These are phyloP conservation scores for Colletotrichum plurivorum DNA, from an alignment of 2,329 filamentous ascomycete species.

Conservation along the genomic window DNA sequence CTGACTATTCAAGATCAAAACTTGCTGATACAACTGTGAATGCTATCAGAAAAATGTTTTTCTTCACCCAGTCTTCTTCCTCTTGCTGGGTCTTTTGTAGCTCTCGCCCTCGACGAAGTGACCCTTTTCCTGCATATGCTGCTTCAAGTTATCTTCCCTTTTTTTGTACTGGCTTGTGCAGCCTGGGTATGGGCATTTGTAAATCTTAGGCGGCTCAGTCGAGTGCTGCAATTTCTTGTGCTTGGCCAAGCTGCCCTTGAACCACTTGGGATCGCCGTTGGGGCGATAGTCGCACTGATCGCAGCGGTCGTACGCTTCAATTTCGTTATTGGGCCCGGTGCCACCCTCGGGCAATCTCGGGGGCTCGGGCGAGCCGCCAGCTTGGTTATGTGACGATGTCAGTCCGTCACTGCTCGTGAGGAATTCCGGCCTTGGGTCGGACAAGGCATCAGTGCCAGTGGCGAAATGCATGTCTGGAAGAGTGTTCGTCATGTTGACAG, in stretches of 20 bases:
- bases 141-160: slow-evolving; percentile 67
- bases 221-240: slow-evolving; percentile 70
- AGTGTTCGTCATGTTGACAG: background rate
- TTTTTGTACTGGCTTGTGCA: slow-evolving; percentile 71
- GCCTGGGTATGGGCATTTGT: slow-evolving; percentile 66
- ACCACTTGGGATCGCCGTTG: slow-evolving; percentile 71
- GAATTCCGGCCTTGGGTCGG: background rate
- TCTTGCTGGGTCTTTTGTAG: slow-evolving; percentile 59
- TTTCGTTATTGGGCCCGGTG: slow-evolving; percentile 53
- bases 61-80: slow-evolving; percentile 57
- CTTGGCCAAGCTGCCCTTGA: slow-evolving; percentile 71
- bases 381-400: background rate
- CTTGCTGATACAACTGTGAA: too few relatives aligned
- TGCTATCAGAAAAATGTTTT: slow-evolving; percentile 8
- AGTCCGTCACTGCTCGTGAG: background rate
- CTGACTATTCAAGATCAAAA: too few relatives aligned
- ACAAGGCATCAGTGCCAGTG: background rate
- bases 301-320: slow-evolving; percentile 62
- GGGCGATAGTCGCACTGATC: slow-evolving; percentile 69
- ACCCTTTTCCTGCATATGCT: slow-evolving; percentile 70
- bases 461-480: background rate
- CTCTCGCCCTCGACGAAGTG: slow-evolving; percentile 64
- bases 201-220: slow-evolving; percentile 63
- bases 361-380: background rate
- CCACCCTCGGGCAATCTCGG: slow-evolving; percentile 22